Percentiles rank a stretch among this genome's conserved stretches.
Evolutionary conservation across 106 monocot species (phyloP).

Genomic region (Phalaenopsis aphrodite): DNA sequence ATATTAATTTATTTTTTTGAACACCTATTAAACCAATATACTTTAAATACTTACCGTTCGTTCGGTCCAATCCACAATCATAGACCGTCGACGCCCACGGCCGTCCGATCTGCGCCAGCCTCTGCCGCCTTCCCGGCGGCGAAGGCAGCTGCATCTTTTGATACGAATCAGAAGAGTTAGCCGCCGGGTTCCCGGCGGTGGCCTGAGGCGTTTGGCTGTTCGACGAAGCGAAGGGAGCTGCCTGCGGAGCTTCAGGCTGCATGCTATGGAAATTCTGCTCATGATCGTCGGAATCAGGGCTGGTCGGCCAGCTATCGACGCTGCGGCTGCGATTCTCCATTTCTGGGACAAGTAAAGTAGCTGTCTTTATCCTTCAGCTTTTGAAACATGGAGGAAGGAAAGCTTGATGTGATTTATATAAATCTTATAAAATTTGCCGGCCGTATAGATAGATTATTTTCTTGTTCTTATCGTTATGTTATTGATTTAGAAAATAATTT

Average conservation of each 20-base stretch:
- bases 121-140: slow-evolving; percentile 3
- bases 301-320: not conserved
- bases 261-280: not conserved
- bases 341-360: not conserved
- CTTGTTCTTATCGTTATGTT: not conserved
- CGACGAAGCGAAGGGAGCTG: not conserved
- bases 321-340: not conserved
- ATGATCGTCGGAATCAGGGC: not conserved
- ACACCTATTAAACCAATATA: no score
- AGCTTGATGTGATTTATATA: not conserved
- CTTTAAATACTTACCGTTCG: not conserved
- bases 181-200: not conserved
- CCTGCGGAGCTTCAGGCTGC: not conserved
- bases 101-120: slow-evolving; percentile 9
- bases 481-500: not conserved
- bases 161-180: not conserved
- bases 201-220: not conserved
- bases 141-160: slow-evolving; percentile 1
- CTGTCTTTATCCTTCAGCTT: not conserved
- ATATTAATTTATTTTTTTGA: no score
- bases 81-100: not conserved
- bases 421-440: not conserved
- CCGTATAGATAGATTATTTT: not conserved
- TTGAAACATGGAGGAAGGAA: not conserved
- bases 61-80: not conserved